Conservation (phyloP, 179 eudicot species). For the Pouteria campechiana region DNA sequence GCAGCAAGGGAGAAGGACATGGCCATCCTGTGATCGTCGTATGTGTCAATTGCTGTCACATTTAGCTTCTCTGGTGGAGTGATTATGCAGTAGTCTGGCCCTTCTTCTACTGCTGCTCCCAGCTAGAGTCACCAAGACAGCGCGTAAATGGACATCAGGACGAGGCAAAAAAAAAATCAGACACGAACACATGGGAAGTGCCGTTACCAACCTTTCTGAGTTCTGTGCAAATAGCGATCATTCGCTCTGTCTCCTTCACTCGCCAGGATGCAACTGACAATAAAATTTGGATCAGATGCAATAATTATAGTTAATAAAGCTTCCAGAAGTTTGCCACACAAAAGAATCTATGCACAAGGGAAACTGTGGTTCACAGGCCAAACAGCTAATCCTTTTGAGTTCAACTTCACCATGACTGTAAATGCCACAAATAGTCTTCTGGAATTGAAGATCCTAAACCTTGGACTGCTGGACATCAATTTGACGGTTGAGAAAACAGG, state of each 20-base stretch:
- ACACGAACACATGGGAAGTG: neutral
- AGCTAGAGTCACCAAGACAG: conserved; percentile 30
- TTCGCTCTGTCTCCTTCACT: conserved; percentile 95
- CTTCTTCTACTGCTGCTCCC: conserved; percentile 98
- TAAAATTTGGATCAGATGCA: too few relatives aligned
- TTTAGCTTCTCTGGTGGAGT: conserved; percentile 91
- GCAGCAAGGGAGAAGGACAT: conserved; percentile 99
- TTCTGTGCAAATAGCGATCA: conserved; percentile 99
- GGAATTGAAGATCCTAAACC: too few relatives aligned
- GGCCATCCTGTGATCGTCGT: conserved; percentile 98
- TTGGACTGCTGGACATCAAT: too few relatives aligned
- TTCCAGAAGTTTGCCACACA: too few relatives aligned
- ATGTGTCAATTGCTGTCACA: conserved; percentile 78
- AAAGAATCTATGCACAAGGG: too few relatives aligned
- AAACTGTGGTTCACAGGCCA: too few relatives aligned
- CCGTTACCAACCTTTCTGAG: conserved; percentile 65
- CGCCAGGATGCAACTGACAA: conserved; percentile 99
- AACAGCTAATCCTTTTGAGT: too few relatives aligned
- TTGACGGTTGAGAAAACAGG: too few relatives aligned
- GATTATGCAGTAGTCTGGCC: conserved; percentile 84
- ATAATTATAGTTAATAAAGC: too few relatives aligned
- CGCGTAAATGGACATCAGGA: neutral
- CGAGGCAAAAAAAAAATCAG: neutral
- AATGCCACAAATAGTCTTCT: too few relatives aligned
- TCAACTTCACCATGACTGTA: too few relatives aligned